Evolutionary conservation across 2,329 filamentous ascomycete genomes (phyloP).

Genomic region (Phialophora expanda): DNA sequence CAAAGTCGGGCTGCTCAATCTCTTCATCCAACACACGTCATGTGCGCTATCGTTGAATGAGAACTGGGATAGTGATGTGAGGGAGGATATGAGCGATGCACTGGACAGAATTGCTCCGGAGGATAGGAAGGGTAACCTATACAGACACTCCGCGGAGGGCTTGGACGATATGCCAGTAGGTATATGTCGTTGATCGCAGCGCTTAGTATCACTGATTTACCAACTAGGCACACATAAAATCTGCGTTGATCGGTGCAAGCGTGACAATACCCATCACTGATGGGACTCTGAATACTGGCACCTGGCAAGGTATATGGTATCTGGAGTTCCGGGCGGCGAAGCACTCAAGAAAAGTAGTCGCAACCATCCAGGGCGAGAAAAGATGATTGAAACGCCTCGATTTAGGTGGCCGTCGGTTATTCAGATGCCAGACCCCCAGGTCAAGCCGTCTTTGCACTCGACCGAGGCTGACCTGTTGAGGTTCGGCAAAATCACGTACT

Average conservation of each 20-base stretch:
- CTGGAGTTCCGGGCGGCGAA: conserved; percentile 80
- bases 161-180: conserved; percentile 87
- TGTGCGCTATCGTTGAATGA: conserved; percentile 92
- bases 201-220: not conserved
- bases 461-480: not conserved
- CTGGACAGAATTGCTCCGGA: conserved; percentile 88
- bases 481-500: not conserved
- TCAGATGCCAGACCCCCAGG: not conserved
- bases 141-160: conserved; percentile 86
- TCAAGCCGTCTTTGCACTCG: not conserved
- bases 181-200: not conserved
- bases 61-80: conserved; percentile 86
- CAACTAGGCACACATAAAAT: conserved; percentile 84
- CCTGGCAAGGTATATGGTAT: conserved; percentile 81
- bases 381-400: conserved; percentile 8
- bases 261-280: conserved; percentile 90
- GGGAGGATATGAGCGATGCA: conserved; percentile 90
- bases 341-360: conserved; percentile 81
- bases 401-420: not conserved
- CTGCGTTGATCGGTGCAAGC: conserved; percentile 83
- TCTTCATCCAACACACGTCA: conserved; percentile 95
- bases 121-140: conserved; percentile 75
- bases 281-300: conserved; percentile 72
- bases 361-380: conserved; percentile 91
- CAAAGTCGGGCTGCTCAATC: conserved; percentile 82